phyloP scores from a whole-genome alignment of 345 rosid species.

The Moricandia arvensis region DNA sequence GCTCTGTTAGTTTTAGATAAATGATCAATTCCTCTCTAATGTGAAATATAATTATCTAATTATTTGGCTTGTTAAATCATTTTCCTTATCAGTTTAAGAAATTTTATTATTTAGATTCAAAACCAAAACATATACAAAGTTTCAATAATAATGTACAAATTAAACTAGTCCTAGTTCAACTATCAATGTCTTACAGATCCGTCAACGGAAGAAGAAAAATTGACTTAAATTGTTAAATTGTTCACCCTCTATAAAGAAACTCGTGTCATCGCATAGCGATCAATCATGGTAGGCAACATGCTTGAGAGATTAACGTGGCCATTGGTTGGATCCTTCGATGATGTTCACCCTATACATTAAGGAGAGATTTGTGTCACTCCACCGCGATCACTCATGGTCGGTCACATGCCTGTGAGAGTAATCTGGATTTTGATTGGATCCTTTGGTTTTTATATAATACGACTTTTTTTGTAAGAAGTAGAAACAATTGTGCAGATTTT shows the following conservation, averaged over 20 bases:
- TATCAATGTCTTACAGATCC: too few relatives aligned
- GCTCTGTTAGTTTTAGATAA: not conserved
- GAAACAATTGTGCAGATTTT: not conserved
- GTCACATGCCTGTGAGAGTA: not conserved
- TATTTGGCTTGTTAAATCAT: not conserved
- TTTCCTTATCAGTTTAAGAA: not conserved
- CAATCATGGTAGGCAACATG: not conserved
- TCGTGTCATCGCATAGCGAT: not conserved
- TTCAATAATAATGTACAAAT: not conserved
- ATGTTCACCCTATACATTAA: not conserved
- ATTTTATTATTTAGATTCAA: too few relatives aligned
- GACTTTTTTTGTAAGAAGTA: not conserved
- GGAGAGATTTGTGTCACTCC: not conserved
- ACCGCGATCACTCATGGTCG: not conserved
- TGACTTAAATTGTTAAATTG: not conserved
- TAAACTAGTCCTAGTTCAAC: too few relatives aligned
- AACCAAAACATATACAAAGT: not conserved
- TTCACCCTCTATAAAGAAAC: not conserved
- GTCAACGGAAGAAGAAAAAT: too few relatives aligned
- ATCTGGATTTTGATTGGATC: not conserved
- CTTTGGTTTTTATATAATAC: not conserved
- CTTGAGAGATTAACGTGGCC: not conserved
- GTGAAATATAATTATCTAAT: not conserved
- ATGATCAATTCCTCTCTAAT: not conserved
- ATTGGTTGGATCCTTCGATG: not conserved